Percentiles rank a stretch among this genome's conserved stretches.
Evolutionary conservation across 352 stramenopile genomes (phyloP).

Genomic region (Pythium diclinum): DNA sequence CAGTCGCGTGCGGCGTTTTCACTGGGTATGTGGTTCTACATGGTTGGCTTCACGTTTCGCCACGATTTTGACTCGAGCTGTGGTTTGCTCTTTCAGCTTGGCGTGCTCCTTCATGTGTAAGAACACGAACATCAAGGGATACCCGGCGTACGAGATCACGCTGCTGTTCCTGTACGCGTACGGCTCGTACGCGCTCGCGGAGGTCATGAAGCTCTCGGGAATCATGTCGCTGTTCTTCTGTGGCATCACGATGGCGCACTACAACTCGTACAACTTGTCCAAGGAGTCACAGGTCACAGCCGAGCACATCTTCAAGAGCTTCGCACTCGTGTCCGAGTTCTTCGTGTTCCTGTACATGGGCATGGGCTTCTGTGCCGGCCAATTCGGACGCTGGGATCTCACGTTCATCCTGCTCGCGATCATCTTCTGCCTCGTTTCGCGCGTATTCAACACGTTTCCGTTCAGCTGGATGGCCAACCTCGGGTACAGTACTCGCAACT

Average conservation of each 20-base stretch:
- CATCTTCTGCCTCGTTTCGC: conserved; percentile 82
- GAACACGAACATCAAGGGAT: conserved; percentile 77
- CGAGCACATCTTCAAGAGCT: conserved; percentile 77
- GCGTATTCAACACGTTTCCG: conserved; percentile 94
- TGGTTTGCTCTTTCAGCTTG: conserved; percentile 34
- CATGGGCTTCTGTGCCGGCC: conserved; percentile 64
- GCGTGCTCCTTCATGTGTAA: conserved; percentile 78
- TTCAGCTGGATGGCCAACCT: conserved; percentile 67
- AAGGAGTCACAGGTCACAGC: conserved; percentile 62
- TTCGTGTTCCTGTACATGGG: conserved; percentile 83
- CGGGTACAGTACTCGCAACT: conserved; percentile 26
- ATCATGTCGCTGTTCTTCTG: conserved; percentile 94
- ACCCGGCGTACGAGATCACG: conserved; percentile 75
- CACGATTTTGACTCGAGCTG: background rate
- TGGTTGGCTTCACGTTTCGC: background rate
- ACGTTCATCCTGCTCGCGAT: conserved; percentile 86
- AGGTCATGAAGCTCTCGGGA: conserved; percentile 74
- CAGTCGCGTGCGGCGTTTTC: conserved; percentile 70
- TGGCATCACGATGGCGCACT: conserved; percentile 82
- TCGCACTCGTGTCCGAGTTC: conserved; percentile 66
- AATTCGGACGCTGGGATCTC: conserved; percentile 78
- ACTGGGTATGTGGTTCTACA: conserved; percentile 40
- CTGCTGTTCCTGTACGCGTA: conserved; percentile 72
- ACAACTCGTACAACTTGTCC: conserved; percentile 76
- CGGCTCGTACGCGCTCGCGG: conserved; percentile 57